Conservation (phyloP, 345 rosid genomes). For the Brassica nigra region DNA sequence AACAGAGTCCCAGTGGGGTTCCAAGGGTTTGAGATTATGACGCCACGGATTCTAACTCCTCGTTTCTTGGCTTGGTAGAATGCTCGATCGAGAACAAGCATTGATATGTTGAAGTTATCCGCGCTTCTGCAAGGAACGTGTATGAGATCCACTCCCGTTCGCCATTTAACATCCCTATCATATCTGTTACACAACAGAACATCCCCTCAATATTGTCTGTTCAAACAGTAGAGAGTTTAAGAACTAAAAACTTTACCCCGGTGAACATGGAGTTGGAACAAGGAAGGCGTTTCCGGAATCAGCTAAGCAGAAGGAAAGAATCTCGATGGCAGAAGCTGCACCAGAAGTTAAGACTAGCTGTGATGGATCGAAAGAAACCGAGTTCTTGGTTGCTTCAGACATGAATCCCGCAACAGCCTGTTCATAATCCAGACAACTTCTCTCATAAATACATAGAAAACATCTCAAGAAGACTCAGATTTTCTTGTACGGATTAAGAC, state of each 20-base stretch:
- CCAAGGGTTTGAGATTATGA: slow-evolving; percentile 79
- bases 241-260: slow-evolving; percentile 52
- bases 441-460: slow-evolving; percentile 14
- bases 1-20: slow-evolving; percentile 70
- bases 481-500: neutral
- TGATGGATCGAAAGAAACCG: slow-evolving; percentile 63
- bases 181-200: slow-evolving; percentile 51
- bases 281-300: slow-evolving; percentile 95
- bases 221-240: neutral
- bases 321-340: slow-evolving; percentile 72
- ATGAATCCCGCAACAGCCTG: slow-evolving; percentile 85
- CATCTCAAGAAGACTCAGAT: slow-evolving; percentile 1
- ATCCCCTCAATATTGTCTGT: neutral
- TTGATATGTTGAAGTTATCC: slow-evolving; percentile 65
- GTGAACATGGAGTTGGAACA: slow-evolving; percentile 81
- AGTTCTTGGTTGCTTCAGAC: slow-evolving; percentile 57
- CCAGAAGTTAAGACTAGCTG: slow-evolving; percentile 72
- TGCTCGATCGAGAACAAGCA: slow-evolving; percentile 78
- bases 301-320: slow-evolving; percentile 84
- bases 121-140: slow-evolving; percentile 88
- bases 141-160: slow-evolving; percentile 85
- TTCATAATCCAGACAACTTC: slow-evolving; percentile 11
- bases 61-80: slow-evolving; percentile 90
- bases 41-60: slow-evolving; percentile 74
- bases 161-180: slow-evolving; percentile 83